Evolutionary conservation across 2,329 filamentous ascomycete genomes (phyloP), one percentile per base, ranked within the genome.

Genomic region (Aspergillus tanneri): DNA sequence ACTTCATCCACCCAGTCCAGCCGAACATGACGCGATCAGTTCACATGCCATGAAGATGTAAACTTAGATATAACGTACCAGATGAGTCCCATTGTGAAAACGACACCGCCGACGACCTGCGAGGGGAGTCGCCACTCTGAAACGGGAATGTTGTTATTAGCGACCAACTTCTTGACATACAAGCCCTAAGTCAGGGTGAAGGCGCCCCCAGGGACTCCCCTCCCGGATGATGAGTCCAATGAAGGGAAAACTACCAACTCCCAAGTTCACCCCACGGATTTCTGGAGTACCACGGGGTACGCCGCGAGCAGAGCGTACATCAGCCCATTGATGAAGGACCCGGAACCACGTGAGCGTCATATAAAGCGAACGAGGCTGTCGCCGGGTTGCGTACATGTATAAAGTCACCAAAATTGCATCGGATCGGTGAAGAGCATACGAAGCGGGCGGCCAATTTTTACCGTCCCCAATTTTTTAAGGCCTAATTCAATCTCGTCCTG

Each of bases 401-500:
- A 65, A n/a, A 2, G 62, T 52, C 25, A 64, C 58, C 25, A 65
- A 38, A 6, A 64, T 59, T 2, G 71, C 65, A 72, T 70, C 1
- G 69, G 70, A 45, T 73, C 71, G 1, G 68, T 72, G 35, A 72
- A 57, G 10, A 72, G 60, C 51, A 72, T 64, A 10, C 65, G 64
- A 22, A 72, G 61, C 4, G 69, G 69, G 4, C 76, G 66, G 50
- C 67, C 72, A 49, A 79, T 72, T 56, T 78, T 78, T 41, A 73
- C 72, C 1, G 71, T 68, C 10, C 77, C 58, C 18, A 79, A 52
- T 34, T 78, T 71, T 3, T 63, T 63, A 50, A 77, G 69, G 47
- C 77, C 74, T 22, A 79, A 61, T 56, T 79, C 76, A 34, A 78
- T 72, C 63, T 79, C 74, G 52, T 78, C 76, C 52, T 71, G 69